phyloP scores from a whole-genome alignment of 1,284 basidiomycete species.

The Testicularia cyperi region DNA sequence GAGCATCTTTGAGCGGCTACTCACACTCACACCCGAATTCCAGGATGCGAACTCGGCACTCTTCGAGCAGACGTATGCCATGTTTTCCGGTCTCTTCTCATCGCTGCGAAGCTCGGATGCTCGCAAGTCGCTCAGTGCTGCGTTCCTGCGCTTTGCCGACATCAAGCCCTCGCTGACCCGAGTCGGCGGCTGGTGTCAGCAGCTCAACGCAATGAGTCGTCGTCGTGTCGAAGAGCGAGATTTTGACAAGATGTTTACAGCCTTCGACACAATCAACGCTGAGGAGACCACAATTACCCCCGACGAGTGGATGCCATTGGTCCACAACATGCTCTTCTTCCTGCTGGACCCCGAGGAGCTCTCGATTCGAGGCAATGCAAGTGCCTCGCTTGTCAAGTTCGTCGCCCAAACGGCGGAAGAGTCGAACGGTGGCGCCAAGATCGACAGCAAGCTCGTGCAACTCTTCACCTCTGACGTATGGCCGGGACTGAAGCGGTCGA shows the following conservation, averaged over 20 bases:
- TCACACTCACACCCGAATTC: constrained; percentile 74
- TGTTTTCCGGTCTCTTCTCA: constrained; percentile 51
- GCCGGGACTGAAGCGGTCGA: constrained; percentile 77
- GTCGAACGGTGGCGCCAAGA: constrained; percentile 10
- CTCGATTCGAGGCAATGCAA: constrained; percentile 80
- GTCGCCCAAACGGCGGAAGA: constrained; percentile 60
- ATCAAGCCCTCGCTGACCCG: constrained; percentile 34
- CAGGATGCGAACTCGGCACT: constrained; percentile 29
- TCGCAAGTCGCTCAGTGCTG: constrained; percentile 40
- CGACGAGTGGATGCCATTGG: constrained; percentile 76
- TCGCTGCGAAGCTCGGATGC: constrained; percentile 38
- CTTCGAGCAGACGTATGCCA: constrained; percentile 39
- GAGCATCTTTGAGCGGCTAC: constrained; percentile 72
- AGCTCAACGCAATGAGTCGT: constrained; percentile 80
- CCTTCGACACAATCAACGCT: constrained; percentile 77
- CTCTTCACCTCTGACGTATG: constrained; percentile 72
- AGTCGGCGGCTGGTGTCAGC: constrained; percentile 38
- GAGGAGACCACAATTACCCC: constrained; percentile 62
- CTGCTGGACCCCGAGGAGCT: constrained; percentile 88
- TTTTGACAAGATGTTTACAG: constrained; percentile 80
- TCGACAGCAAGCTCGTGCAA: constrained; percentile 9
- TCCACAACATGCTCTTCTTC: constrained; percentile 82
- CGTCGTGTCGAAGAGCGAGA: constrained; percentile 87
- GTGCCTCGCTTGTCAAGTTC: constrained; percentile 76
- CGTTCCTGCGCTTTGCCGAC: constrained; percentile 48